Conservation (phyloP, 306 rosid species). For the Fagus crenata region DNA sequence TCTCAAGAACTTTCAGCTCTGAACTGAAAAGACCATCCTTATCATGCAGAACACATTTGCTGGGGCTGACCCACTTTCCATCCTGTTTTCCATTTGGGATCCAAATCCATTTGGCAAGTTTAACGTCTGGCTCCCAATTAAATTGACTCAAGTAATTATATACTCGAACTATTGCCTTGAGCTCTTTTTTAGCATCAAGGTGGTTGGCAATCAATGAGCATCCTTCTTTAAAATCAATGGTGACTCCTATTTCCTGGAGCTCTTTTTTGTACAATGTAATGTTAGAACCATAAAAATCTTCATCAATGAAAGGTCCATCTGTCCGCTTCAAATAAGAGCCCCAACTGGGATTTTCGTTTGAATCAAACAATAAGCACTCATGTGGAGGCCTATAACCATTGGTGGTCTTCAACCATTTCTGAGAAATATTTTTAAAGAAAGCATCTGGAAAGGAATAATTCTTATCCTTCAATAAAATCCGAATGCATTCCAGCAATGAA, state of each 20-base stretch:
- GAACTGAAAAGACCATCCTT: constrained; percentile 51
- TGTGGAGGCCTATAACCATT: constrained; percentile 54
- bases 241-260: constrained; percentile 61
- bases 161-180: constrained; percentile 38
- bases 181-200: constrained; percentile 28
- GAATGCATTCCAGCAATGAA: constrained; percentile 56
- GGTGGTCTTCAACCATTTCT: constrained; percentile 61
- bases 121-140: constrained; percentile 49
- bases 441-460: constrained; percentile 27
- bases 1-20: constrained; percentile 45
- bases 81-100: constrained; percentile 33
- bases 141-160: constrained; percentile 46
- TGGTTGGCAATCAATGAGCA: constrained; percentile 45
- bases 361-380: constrained; percentile 52
- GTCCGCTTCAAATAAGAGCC: constrained; percentile 33
- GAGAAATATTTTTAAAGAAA: constrained; percentile 40
- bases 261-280: constrained; percentile 45
- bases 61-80: constrained; percentile 46
- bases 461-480: constrained; percentile 12
- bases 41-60: constrained; percentile 54
- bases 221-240: constrained; percentile 38
- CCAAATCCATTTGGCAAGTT: constrained; percentile 46
- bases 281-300: constrained; percentile 43
- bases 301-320: constrained; percentile 77
- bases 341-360: constrained; percentile 30